Conservation (phyloP, 2,329 filamentous ascomycete species). For the Ophiostoma piceae region DNA sequence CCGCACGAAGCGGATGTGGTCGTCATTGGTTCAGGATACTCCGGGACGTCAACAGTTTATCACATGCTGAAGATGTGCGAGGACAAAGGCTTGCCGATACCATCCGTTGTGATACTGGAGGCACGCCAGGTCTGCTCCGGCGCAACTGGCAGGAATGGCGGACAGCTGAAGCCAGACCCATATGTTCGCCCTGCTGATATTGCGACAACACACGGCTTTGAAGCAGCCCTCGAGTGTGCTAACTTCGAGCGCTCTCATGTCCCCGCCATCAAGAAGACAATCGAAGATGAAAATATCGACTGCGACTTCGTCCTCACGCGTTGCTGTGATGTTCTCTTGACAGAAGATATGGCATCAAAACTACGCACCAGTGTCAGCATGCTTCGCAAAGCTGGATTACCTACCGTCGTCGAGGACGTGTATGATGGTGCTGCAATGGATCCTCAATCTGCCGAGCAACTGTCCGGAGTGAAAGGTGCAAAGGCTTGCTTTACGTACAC, state of each 20-base stretch:
- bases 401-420: not conserved
- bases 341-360: not conserved
- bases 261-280: not conserved
- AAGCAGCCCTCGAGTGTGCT: slow-evolving; percentile 9
- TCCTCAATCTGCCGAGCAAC: not conserved
- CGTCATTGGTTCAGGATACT: not conserved
- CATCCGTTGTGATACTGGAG: slow-evolving; percentile 4
- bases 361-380: not conserved
- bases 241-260: slow-evolving; percentile 3
- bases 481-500: slow-evolving; percentile 7
- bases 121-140: slow-evolving; percentile 6
- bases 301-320: not conserved
- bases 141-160: not conserved
- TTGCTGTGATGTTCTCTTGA: not conserved
- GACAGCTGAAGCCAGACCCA: slow-evolving; percentile 6
- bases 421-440: not conserved
- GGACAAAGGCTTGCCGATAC: not conserved
- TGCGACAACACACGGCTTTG: not conserved
- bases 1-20: not conserved
- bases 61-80: slow-evolving; percentile 1
- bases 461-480: not conserved
- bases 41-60: slow-evolving; percentile 5
- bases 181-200: slow-evolving; percentile 8
- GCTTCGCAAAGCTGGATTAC: not conserved
- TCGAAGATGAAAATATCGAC: not conserved